Conservation (phyloP, 768 basidiomycete species). For the Hypsizygus marmoreus region DNA sequence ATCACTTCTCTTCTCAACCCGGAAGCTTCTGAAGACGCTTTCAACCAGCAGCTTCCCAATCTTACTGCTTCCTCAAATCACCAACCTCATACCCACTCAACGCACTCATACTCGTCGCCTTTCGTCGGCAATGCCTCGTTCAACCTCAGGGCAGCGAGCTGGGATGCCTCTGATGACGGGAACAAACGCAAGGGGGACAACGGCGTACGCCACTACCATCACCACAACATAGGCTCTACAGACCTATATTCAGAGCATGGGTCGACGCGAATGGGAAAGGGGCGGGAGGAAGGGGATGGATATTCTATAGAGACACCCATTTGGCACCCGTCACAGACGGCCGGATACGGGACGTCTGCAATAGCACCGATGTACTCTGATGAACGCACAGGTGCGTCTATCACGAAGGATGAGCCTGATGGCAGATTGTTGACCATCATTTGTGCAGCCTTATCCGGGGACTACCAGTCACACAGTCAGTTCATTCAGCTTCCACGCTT, state of each 20-base stretch:
- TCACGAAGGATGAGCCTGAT: conserved; percentile 7
- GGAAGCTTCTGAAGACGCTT: conserved; percentile 31
- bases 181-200: conserved; percentile 25
- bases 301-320: conserved; percentile 23
- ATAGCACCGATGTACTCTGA: conserved; percentile 55
- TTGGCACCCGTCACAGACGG: conserved; percentile 36
- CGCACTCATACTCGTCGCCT: conserved; percentile 21
- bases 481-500: conserved; percentile 9
- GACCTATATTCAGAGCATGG: conserved; percentile 30
- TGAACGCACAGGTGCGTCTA: conserved; percentile 54
- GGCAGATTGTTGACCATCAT: conserved; percentile 10
- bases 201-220: conserved; percentile 20
- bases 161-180: conserved; percentile 37
- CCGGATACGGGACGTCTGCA: conserved; percentile 43
- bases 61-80: conserved; percentile 19
- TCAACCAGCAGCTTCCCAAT: conserved; percentile 20
- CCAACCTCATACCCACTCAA: conserved; percentile 25
- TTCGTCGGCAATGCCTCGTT: conserved; percentile 37
- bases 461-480: conserved; percentile 44
- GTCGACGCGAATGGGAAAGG: conserved; percentile 31
- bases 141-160: conserved; percentile 64
- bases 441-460: conserved; percentile 41
- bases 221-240: conserved; percentile 18
- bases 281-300: conserved; percentile 28
- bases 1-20: conserved; percentile 45